These are phyloP conservation scores for Phytophthora palmivora DNA, from an alignment of 352 stramenopile genomes.

Conservation along the genomic window DNA sequence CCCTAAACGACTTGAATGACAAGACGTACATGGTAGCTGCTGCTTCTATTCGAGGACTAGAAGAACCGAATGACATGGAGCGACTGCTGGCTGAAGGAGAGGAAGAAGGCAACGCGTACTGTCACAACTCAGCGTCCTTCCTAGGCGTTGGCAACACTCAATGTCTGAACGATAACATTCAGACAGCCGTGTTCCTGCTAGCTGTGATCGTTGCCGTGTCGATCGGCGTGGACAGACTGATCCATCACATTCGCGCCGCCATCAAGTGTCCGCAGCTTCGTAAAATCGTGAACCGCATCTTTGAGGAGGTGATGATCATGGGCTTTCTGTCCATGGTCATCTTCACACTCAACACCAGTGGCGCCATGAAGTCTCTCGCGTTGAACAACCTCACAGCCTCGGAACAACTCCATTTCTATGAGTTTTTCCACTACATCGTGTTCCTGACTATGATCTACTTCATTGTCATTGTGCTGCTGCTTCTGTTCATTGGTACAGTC, in stretches of 20 bases:
- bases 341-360: conserved; percentile 88
- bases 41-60: conserved; percentile 14
- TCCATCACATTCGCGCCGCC: conserved; percentile 52
- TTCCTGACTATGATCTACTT: conserved; percentile 92
- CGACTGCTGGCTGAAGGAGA: conserved; percentile 15
- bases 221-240: conserved; percentile 63
- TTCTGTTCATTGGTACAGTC: conserved; percentile 87
- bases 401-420: conserved; percentile 87
- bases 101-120: conserved; percentile 35
- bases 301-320: conserved; percentile 91
- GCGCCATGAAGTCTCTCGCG: conserved; percentile 61
- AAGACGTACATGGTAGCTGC: conserved; percentile 10
- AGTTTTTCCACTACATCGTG: conserved; percentile 92
- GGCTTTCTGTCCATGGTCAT: conserved; percentile 91
- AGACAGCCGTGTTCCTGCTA: conserved; percentile 77
- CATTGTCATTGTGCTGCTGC: conserved; percentile 84
- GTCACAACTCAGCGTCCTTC: conserved; percentile 67
- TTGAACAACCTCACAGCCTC: conserved; percentile 52
- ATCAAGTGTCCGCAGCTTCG: conserved; percentile 84
- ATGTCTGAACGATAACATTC: conserved; percentile 80
- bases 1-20: conserved; percentile 14
- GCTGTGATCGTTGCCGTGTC: conserved; percentile 81
- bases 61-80: conserved; percentile 8
- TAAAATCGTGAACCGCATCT: conserved; percentile 87
- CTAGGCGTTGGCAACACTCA: conserved; percentile 81